Evolutionary conservation across 208 protist species (phyloP), one percentile per base, ranked within the genome.

Genomic region (Wallacemonas sp.): DNA sequence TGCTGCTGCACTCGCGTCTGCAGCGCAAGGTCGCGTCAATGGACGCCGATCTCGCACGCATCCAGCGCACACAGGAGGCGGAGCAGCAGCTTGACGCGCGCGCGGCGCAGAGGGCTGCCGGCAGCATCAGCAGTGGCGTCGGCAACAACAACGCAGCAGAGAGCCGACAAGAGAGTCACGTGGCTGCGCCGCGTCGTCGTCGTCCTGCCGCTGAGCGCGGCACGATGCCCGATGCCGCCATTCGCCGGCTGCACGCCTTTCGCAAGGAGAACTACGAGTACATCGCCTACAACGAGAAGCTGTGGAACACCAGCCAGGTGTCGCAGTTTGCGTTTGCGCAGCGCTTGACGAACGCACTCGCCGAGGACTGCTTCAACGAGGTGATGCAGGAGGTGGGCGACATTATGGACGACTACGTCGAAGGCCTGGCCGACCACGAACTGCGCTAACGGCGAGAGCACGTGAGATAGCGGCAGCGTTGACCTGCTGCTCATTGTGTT

Each of bases 371-470:
- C 32, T 81, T 90, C 38, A 39, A 67, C 9, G 91, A 96, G 64
- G 86, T 96, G 48, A 72, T 90, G 68, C 44, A 72, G 0, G 91
- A 96, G 68, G 88, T 96, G n/a, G 72, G 65, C 12, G 48, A 39
- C 26, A 90, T 88, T 30, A 81, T 96, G 78, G 85, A 93, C 70
- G 86, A 90, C 27, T 96, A 96, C 68, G 87, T 94, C 17, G 88
- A 94, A 34, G 88, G 87, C 3, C 73, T 96, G 19, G 77, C 74
- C 8, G 79, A 87, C 1, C 91, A 96, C 69, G 91, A 96, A 65
- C 57, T 96, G 9, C 86, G 91, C 41, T 96, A 85, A 61, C 21
- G 12, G 34, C 4, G 34, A 38, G 34, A 38, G 27, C 5, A 14
- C 27, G 17, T 23, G 27, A 58, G 23, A 29, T 8, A 38, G 52